Percentiles rank a stretch among this genome's conserved stretches.
Conservation (phyloP, 371 early-diverging fungal genomes). For the Circinella minor region DNA sequence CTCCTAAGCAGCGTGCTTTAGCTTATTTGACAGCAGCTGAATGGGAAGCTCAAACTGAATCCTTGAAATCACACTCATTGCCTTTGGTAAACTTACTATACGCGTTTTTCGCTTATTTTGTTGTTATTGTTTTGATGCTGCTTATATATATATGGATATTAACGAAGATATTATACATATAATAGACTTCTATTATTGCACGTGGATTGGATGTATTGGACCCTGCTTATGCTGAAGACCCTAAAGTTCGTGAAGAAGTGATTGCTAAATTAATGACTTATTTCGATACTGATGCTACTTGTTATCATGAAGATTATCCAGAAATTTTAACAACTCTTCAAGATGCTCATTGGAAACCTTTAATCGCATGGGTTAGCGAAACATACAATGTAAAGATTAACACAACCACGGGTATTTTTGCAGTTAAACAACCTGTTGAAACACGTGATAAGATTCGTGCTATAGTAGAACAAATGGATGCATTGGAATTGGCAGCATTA, state of each 20-base stretch:
- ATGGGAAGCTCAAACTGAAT: constrained; percentile 88
- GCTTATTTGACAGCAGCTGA: constrained; percentile 89
- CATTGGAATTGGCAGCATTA: constrained; percentile 84
- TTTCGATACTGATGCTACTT: constrained; percentile 88
- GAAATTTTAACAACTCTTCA: constrained; percentile 80
- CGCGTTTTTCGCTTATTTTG: neutral
- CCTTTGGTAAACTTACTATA: constrained; percentile 68
- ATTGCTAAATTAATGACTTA: constrained; percentile 79
- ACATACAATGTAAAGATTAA: constrained; percentile 72
- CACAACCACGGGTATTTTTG: constrained; percentile 76
- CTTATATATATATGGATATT: no score
- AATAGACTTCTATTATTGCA: constrained; percentile 84
- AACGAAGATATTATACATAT: neutral
- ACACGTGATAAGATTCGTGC: constrained; percentile 62
- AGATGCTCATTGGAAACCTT: constrained; percentile 78
- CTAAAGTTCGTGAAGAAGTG: constrained; percentile 61
- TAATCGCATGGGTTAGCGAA: constrained; percentile 79
- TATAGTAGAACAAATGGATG: constrained; percentile 61
- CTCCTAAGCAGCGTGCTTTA: constrained; percentile 58
- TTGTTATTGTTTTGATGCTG: neutral
- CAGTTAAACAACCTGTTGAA: constrained; percentile 66
- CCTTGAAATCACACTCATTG: constrained; percentile 83
- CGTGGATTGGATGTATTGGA: constrained; percentile 82
- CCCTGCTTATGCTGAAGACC: constrained; percentile 34
- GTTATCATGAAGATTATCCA: constrained; percentile 84